Evolutionary conservation across 2,329 filamentous ascomycete genomes (phyloP).

Genomic region (Xylariaceae sp.): DNA sequence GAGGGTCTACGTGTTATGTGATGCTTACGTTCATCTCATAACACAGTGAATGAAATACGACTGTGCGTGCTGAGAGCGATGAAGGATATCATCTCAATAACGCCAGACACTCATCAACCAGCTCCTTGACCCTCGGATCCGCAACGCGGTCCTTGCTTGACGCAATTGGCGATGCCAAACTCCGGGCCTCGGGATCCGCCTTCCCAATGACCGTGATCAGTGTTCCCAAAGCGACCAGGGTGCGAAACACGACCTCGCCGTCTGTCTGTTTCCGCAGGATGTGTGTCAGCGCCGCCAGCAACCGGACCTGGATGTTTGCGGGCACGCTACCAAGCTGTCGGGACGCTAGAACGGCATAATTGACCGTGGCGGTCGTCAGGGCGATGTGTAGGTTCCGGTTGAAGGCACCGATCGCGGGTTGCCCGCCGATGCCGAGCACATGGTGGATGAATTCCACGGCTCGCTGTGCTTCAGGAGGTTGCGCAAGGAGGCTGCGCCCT

Average conservation of each 20-base stretch:
- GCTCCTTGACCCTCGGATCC: slow-evolving; percentile 52
- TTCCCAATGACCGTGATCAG: slow-evolving; percentile 62
- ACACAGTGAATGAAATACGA: too few species aligned
- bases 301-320: slow-evolving; percentile 48
- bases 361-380: slow-evolving; percentile 79
- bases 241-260: slow-evolving; percentile 80
- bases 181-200: slow-evolving; percentile 46
- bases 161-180: slow-evolving; percentile 47
- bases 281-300: slow-evolving; percentile 64
- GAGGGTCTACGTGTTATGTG: too few species aligned
- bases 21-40: too few species aligned
- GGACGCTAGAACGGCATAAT: slow-evolving; percentile 76
- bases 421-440: slow-evolving; percentile 56
- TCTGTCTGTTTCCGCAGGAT: slow-evolving; percentile 71
- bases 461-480: slow-evolving; percentile 56
- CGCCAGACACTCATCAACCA: slow-evolving; percentile 50
- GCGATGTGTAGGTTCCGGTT: slow-evolving; percentile 86
- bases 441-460: slow-evolving; percentile 66
- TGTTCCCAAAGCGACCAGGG: slow-evolving; percentile 82
- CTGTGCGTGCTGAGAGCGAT: background rate
- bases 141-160: slow-evolving; percentile 46
- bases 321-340: slow-evolving; percentile 34
- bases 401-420: slow-evolving; percentile 49
- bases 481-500: slow-evolving; percentile 67
- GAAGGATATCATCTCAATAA: slow-evolving; percentile 33